Conservation (phyloP, 1,284 basidiomycete genomes). For the Naganishia liquefaciens region DNA sequence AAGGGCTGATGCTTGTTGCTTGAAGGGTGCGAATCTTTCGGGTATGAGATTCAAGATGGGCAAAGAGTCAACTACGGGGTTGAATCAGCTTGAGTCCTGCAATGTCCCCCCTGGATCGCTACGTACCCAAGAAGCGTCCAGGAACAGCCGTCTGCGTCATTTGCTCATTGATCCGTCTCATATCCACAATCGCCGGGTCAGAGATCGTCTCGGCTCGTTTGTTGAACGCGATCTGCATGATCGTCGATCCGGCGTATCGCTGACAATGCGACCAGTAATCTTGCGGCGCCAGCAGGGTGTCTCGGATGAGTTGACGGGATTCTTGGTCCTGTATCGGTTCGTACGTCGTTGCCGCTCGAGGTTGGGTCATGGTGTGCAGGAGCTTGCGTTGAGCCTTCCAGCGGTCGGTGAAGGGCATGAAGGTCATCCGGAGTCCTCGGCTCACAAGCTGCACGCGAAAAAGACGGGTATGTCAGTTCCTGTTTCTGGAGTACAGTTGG, state of each 20-base stretch:
- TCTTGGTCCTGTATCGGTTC: constrained; percentile 44
- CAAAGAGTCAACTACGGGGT: constrained; percentile 39
- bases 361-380: constrained; percentile 38
- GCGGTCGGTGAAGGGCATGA: constrained; percentile 42
- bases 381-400: constrained; percentile 42
- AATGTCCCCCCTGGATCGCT: no score
- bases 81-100: neutral
- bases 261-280: constrained; percentile 43
- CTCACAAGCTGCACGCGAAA: constrained; percentile 10
- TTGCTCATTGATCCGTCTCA: constrained; percentile 38
- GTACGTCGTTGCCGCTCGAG: constrained; percentile 39
- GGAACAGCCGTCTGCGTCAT: constrained; percentile 43
- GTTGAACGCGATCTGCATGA: constrained; percentile 46
- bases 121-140: constrained; percentile 39
- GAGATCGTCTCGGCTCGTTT: constrained; percentile 39
- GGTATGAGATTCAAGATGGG: constrained; percentile 42
- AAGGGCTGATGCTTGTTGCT: constrained; percentile 34
- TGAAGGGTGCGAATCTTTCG: constrained; percentile 40
- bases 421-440: constrained; percentile 40
- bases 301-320: constrained; percentile 39
- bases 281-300: constrained; percentile 38
- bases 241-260: constrained; percentile 44
- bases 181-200: constrained; percentile 42
- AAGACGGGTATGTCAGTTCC: neutral
- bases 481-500: neutral